Percentiles rank a stretch among this genome's conserved stretches.
Conservation (phyloP, 2,329 filamentous ascomycete genomes). For the Sporothrix protearum region DNA sequence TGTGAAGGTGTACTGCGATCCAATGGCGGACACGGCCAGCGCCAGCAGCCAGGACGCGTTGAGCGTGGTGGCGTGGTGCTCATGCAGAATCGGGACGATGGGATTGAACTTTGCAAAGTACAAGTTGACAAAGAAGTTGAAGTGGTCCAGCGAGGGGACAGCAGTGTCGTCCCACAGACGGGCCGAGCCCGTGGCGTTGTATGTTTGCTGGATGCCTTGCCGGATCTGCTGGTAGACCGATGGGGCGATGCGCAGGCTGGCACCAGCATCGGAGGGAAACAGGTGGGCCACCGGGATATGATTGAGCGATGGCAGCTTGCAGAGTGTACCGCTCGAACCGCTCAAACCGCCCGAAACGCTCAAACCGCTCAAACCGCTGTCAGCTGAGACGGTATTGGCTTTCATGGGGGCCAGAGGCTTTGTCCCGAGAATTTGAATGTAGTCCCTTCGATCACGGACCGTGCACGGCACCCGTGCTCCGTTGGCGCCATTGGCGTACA, state of each 20-base stretch:
- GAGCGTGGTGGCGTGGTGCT: neutral
- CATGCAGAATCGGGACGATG: neutral
- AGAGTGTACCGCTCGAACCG: no score
- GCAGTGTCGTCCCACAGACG: neutral
- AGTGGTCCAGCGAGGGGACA: neutral
- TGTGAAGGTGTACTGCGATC: neutral
- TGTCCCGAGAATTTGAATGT: neutral
- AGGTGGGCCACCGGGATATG: neutral
- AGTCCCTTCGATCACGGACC: neutral
- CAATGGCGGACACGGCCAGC: neutral
- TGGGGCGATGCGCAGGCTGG: neutral
- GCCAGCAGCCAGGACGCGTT: slow-evolving; percentile 3
- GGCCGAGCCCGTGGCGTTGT: neutral
- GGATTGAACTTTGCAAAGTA: slow-evolving; percentile 9
- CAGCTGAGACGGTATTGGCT: neutral
- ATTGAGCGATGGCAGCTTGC: neutral
- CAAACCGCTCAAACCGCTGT: neutral
- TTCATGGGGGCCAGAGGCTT: neutral
- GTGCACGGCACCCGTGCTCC: neutral
- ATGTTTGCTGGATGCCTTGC: neutral
- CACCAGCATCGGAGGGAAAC: neutral
- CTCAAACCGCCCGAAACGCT: no score
- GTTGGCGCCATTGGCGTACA: neutral
- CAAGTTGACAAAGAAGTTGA: neutral
- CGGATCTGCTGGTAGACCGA: neutral